Base-by-base conservation (phyloP, 1,284 basidiomycete genomes). In the Rhizoctonia solani region DNA sequence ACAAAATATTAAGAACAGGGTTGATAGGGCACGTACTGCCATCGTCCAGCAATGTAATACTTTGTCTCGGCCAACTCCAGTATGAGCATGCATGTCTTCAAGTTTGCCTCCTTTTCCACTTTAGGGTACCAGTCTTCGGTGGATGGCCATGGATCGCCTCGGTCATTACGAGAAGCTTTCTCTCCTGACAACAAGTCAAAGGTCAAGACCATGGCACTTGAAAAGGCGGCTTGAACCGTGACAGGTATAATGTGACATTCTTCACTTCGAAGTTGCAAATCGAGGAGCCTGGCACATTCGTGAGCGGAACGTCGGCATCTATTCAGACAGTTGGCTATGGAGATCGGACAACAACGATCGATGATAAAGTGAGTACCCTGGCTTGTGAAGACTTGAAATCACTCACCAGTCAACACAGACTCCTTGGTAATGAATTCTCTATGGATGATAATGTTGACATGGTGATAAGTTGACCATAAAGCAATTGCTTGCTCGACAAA, bases 401-500 rank as follows among this genome's bases (percentile, higher is more conserved):
- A 63, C 58, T 21, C 5, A 63, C 58, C 47, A 11, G 46, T 52
- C 11, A 63, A n/a, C 39, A 49, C 50, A 19, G 56, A 61, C 32
- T 63, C 41, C 32, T 39, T 39, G 19, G 61, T 42, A 39, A 65
- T 53, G 16, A 65, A 65, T 13, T 49, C 49, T 27, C 61, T 53
- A 32, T 65, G 61, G 39, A 65, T 65, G 13, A 65, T 11, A 23
- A 65, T 65, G 34, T n/a, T 32, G 16, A 32, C 32, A 32, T 65
- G 25, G 39, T 65, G 46, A 41, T 65, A 65, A 9, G 25, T 16
- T 37, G 61, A 21, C 50, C 50, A 65, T 54, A 65, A 6, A 3
- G 61, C 42, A 23, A 54, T 50, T 16, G 50, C 37, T 50, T 65
- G 61, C 23, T 53, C 61, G 2, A 65, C 13, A 29, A 65, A 65